These are phyloP conservation scores for Hordeum marinum DNA, from an alignment of 176 grass and related monocot species.

Conservation along the genomic window DNA sequence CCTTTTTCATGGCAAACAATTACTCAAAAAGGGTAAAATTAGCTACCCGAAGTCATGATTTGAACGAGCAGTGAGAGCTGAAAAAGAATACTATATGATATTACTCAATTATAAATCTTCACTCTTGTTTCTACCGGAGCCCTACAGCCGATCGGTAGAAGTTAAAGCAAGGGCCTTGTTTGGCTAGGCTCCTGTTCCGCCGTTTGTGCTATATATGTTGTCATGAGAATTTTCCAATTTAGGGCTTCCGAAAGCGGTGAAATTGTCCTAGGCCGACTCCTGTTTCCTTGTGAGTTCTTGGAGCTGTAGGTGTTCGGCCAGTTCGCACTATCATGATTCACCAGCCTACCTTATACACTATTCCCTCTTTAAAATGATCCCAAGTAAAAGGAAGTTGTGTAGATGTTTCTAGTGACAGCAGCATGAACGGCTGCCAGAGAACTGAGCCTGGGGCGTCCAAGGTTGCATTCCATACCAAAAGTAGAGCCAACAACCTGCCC, in stretches of 20 bases:
- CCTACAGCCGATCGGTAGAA: neutral
- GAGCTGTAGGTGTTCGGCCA: neutral
- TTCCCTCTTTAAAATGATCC: neutral
- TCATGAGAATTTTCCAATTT: neutral
- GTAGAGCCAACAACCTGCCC: constrained; percentile 13
- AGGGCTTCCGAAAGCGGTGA: neutral
- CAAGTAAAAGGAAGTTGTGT: neutral
- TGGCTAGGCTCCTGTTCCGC: neutral
- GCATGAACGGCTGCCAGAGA: constrained; percentile 4
- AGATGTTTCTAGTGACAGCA: neutral
- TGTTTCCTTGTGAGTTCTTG: neutral
- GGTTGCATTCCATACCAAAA: constrained; percentile 10
- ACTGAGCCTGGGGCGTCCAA: neutral
- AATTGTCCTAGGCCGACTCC: neutral
- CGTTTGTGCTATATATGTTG: neutral
- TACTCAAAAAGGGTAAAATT: neutral
- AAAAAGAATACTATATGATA: neutral
- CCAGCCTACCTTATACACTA: neutral
- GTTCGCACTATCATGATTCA: neutral
- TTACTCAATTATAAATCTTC: neutral
- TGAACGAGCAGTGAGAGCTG: neutral
- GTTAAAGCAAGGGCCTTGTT: neutral
- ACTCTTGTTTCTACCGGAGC: neutral
- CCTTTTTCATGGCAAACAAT: neutral
- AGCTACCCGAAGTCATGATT: neutral